Conservation (phyloP, 805 yeast genomes). For the Starmerella floricola region DNA sequence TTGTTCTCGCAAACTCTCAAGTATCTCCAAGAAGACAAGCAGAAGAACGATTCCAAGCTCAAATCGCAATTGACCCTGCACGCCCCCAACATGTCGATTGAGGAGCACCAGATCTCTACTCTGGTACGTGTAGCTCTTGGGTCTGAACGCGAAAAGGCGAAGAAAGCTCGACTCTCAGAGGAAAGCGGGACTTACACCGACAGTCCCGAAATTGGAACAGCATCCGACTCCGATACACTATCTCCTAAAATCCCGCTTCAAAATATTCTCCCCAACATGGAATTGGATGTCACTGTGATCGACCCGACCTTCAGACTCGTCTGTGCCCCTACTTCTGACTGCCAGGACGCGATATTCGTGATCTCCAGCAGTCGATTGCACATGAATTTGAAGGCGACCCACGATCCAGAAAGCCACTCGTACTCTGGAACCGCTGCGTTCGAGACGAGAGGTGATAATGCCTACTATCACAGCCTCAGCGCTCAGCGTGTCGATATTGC, state of each 20-base stretch:
- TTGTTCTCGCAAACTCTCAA: slow-evolving; percentile 28
- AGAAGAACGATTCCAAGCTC: slow-evolving; percentile 22
- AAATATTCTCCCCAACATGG: slow-evolving; percentile 19
- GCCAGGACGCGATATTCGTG: slow-evolving; percentile 26
- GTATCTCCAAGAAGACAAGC: slow-evolving; percentile 23
- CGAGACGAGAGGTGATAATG: slow-evolving; percentile 12
- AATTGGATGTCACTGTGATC: slow-evolving; percentile 15
- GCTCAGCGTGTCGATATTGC: slow-evolving; percentile 25
- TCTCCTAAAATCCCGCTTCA: slow-evolving; percentile 11
- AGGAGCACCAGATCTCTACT: slow-evolving; percentile 28
- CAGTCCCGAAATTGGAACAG: too few relatives aligned
- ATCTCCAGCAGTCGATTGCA: slow-evolving; percentile 27
- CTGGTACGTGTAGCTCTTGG: slow-evolving; percentile 22
- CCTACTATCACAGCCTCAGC: slow-evolving; percentile 26
- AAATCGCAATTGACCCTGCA: slow-evolving; percentile 27
- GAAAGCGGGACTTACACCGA: too few relatives aligned
- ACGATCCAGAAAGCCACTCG: slow-evolving; percentile 11
- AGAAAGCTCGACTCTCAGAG: too few relatives aligned
- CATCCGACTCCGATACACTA: too few relatives aligned
- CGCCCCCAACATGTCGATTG: slow-evolving; percentile 32
- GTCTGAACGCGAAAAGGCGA: background rate
- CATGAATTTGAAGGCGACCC: slow-evolving; percentile 27
- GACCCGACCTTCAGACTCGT: slow-evolving; percentile 22
- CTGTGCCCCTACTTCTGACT: slow-evolving; percentile 12
- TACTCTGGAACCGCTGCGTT: slow-evolving; percentile 15